A percentile compares a stretch with the other conserved stretches of the same genome.
Conservation (phyloP, 176 grass and related monocot genomes). For the Oryza glumipatula region DNA sequence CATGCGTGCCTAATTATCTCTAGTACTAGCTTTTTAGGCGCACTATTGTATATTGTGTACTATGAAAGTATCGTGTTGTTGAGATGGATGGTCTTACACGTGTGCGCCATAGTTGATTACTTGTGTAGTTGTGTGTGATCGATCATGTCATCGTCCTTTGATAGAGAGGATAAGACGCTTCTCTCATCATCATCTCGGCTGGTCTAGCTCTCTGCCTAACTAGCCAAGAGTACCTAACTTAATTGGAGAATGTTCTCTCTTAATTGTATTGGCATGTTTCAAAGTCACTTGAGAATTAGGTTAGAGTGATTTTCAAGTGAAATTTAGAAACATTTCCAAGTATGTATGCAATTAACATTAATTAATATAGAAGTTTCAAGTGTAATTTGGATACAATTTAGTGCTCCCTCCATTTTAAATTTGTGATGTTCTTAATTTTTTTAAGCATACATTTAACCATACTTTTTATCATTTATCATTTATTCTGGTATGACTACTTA, state of each 20-base stretch:
- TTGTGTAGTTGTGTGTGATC: background rate
- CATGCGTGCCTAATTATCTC: background rate
- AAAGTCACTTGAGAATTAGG: too few relatives aligned
- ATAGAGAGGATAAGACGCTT: slow-evolving; percentile 10
- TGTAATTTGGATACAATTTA: too few relatives aligned
- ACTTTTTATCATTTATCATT: too few relatives aligned
- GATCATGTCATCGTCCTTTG: slow-evolving; percentile 7
- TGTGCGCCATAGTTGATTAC: slow-evolving; percentile 22
- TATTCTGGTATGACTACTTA: too few relatives aligned
- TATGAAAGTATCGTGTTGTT: background rate
- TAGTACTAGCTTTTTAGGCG: slow-evolving; percentile 23
- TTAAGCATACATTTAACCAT: too few relatives aligned
- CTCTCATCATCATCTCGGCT: background rate
- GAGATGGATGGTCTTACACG: slow-evolving; percentile 37
- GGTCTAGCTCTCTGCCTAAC: slow-evolving; percentile 19
- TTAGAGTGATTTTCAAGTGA: too few relatives aligned
- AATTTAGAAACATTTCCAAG: too few relatives aligned
- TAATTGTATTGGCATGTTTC: background rate
- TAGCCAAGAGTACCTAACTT: slow-evolving; percentile 14
- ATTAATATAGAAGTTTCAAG: too few relatives aligned
- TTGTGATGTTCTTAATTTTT: too few relatives aligned
- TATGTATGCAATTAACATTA: too few relatives aligned
- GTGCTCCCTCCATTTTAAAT: too few relatives aligned
- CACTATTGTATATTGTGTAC: slow-evolving; percentile 8
- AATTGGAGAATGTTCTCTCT: background rate